Evolutionary conservation across 2,329 filamentous ascomycete species (phyloP), one percentile per base, ranked within the genome.

Genomic region (Trematosphaeria pertusa): DNA sequence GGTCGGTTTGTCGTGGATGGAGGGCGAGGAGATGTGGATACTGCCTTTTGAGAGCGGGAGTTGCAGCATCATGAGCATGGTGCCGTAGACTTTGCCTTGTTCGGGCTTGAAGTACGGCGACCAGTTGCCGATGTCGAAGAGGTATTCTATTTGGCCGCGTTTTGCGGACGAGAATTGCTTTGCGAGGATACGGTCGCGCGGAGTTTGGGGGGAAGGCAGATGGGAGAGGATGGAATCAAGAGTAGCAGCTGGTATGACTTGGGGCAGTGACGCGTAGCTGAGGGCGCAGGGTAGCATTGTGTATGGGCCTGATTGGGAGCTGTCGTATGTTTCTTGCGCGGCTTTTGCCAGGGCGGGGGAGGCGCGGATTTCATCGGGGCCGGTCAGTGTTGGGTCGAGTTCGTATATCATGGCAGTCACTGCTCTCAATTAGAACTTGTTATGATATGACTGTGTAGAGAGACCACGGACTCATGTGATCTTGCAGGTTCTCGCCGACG

Each of bases 321-420:
- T 53, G 7, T 72, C 75, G 35, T 70, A 63, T 19, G 74, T 64
- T 19, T 55, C 49, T 12, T 75, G 74, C 4, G 57, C 56, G 1
- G 64, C 65, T 3, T 56, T 48, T 7, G 63, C 56, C 1, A 58
- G 33, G 1, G 56, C 48, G 9, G 61, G 52, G 38, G 75, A 63
- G 14, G 48, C 50, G 10, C 65, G 64, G 9, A 78, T 52, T 42
- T 77, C 73, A 43, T 78, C 74, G 0, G 69, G 68, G 41, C 71
- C 78, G 14, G 64, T 54, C 17, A 78, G 61, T 3, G 58, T 60
- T 8, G 75, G 65, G 43, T 78, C 73, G 22, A 79, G 74, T 43
- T 80, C 77, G 15, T 76, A 78, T 24, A 79, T 68, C 28, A 71
- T 70, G 4, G 71, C 65, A 2, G 75, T 62, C 72, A 76, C 75